Conservation (phyloP, 2,329 filamentous ascomycete genomes). For the Talaromyces sp. region DNA sequence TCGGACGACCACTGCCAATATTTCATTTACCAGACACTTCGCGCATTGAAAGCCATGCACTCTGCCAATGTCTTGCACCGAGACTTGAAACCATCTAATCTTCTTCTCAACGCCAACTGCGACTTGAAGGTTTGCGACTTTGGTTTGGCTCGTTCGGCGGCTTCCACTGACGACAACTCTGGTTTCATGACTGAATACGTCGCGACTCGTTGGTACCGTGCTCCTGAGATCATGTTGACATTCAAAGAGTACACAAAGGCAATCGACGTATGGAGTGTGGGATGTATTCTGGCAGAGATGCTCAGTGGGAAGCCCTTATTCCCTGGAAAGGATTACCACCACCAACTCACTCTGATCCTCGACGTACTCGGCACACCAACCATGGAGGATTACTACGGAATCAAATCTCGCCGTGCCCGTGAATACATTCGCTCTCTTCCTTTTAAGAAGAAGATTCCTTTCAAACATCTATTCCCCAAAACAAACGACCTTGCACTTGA, state of each 20-base stretch:
- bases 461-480: conserved; percentile 96
- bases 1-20: conserved; percentile 99
- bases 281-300: conserved; percentile 98
- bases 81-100: conserved; percentile 95
- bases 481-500: conserved; percentile 97
- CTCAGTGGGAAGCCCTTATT: conserved; percentile 96
- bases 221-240: conserved; percentile 98
- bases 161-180: conserved; percentile 98
- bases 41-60: conserved; percentile 98
- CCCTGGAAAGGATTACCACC: conserved; percentile 98
- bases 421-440: conserved; percentile 98
- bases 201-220: conserved; percentile 97
- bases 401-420: conserved; percentile 94
- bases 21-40: conserved; percentile 99
- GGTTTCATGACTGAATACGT: conserved; percentile 99
- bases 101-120: conserved; percentile 96
- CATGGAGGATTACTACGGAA: conserved; percentile 99
- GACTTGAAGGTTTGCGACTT: conserved; percentile 99
- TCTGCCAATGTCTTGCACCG: conserved; percentile 97
- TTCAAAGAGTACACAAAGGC: conserved; percentile 99
- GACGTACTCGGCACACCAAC: conserved; percentile 97
- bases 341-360: conserved; percentile 94
- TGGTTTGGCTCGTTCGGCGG: conserved; percentile 89
- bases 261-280: conserved; percentile 98
- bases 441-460: conserved; percentile 99